phyloP scores from a whole-genome alignment of 2,329 filamentous ascomycete genomes.

The Gremmenia infestans region DNA sequence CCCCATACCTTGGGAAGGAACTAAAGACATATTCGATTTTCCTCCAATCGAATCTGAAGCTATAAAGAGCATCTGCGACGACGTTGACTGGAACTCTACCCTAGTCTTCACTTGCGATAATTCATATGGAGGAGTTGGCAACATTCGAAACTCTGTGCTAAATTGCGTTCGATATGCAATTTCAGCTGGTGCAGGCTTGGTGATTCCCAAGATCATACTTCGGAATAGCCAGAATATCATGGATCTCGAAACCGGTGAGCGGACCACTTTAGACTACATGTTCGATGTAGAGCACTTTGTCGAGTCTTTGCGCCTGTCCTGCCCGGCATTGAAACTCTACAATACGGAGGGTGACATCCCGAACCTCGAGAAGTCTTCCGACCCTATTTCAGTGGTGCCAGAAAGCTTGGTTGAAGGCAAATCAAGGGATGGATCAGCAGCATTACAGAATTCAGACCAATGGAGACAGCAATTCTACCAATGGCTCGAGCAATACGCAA shows the following conservation, averaged over 20 bases:
- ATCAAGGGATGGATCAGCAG: constrained; percentile 11
- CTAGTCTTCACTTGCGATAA: constrained; percentile 26
- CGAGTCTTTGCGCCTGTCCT: constrained; percentile 23
- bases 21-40: constrained; percentile 19
- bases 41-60: constrained; percentile 20
- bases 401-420: constrained; percentile 6
- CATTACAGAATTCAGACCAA: constrained; percentile 6
- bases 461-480: constrained; percentile 4
- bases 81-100: constrained; percentile 23
- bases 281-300: constrained; percentile 26
- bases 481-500: constrained; percentile 24
- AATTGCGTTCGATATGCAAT: constrained; percentile 24
- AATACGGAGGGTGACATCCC: constrained; percentile 17
- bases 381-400: constrained; percentile 17
- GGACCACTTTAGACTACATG: constrained; percentile 22
- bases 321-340: constrained; percentile 24
- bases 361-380: constrained; percentile 4
- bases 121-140: constrained; percentile 27
- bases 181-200: constrained; percentile 22
- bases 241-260: constrained; percentile 14
- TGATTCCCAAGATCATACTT: constrained; percentile 18
- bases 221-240: constrained; percentile 18
- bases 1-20: not conserved
- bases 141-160: constrained; percentile 28
- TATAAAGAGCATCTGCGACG: constrained; percentile 19